Evolutionary conservation across 345 rosid species (phyloP).

Genomic region (Zanthoxylum bungeanum): DNA sequence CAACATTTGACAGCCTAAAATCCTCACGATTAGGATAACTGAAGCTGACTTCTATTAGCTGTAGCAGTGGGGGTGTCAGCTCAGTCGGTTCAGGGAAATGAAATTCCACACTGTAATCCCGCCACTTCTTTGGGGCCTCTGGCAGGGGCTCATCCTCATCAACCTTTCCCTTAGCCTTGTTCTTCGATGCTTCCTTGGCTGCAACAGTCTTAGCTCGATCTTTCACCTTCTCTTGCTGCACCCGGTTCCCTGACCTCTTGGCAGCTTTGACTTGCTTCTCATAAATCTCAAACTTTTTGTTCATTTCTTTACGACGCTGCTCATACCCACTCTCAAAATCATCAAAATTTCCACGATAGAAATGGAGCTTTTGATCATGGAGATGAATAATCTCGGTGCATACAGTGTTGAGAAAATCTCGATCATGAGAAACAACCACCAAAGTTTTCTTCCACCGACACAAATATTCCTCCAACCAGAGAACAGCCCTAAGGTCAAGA

Average conservation of each 20-base stretch:
- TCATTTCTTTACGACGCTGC: slow-evolving; percentile 88
- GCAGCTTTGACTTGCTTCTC: slow-evolving; percentile 90
- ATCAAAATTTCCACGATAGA: slow-evolving; percentile 86
- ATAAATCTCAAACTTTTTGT: slow-evolving; percentile 70
- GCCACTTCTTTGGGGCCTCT: slow-evolving; percentile 94
- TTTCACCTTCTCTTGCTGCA: slow-evolving; percentile 85
- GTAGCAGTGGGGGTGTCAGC: slow-evolving; percentile 89
- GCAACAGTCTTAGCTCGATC: slow-evolving; percentile 71
- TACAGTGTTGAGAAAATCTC: slow-evolving; percentile 90
- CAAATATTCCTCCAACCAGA: slow-evolving; percentile 91
- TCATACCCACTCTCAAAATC: slow-evolving; percentile 82
- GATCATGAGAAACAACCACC: slow-evolving; percentile 93
- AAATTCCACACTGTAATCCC: slow-evolving; percentile 85
- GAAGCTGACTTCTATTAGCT: slow-evolving; percentile 87
- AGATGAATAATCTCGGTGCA: slow-evolving; percentile 90
- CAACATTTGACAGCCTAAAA: slow-evolving; percentile 76
- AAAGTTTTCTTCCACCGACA: slow-evolving; percentile 92
- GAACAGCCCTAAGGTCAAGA: slow-evolving; percentile 91
- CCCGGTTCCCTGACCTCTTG: slow-evolving; percentile 74
- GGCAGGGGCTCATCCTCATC: slow-evolving; percentile 67
- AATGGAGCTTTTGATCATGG: slow-evolving; percentile 78
- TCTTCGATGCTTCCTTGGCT: slow-evolving; percentile 79
- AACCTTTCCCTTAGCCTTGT: slow-evolving; percentile 61
- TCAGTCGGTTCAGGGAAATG: slow-evolving; percentile 98
- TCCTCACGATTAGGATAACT: slow-evolving; percentile 78